Conservation (phyloP, 306 rosid genomes). For the Vachellia collinsii region DNA sequence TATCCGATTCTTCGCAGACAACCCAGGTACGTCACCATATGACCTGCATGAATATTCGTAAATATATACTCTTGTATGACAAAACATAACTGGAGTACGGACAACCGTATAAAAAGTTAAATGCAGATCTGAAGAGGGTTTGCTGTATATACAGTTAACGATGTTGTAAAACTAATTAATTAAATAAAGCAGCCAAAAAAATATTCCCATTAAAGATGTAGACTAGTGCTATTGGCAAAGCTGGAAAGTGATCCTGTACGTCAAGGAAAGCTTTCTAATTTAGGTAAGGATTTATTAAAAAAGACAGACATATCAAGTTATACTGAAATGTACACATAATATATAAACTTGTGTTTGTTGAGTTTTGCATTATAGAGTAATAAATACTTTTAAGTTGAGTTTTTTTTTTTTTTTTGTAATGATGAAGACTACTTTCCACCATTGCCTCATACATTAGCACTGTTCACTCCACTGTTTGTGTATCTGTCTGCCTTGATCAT, state of each 20-base stretch:
- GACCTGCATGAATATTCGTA: not conserved
- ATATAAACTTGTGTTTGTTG: not conserved
- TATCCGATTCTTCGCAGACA: slow-evolving; percentile 72
- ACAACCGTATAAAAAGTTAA: not conserved
- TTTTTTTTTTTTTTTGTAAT: not conserved
- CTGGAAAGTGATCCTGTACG: not conserved
- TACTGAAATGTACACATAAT: not conserved
- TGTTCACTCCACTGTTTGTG: too few species aligned
- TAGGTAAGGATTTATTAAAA: not conserved
- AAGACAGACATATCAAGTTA: not conserved
- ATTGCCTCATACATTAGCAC: not conserved
- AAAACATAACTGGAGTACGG: not conserved
- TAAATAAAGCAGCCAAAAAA: not conserved
- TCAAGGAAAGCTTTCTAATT: not conserved
- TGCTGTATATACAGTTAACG: not conserved
- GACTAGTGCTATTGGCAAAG: not conserved
- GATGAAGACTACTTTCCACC: not conserved
- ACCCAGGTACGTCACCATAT: slow-evolving; percentile 58
- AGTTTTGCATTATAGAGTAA: not conserved
- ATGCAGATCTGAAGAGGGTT: not conserved
- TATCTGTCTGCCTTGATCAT: not conserved
- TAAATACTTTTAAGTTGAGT: not conserved
- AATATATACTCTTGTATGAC: not conserved
- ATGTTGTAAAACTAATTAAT: not conserved
- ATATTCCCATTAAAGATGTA: not conserved